A percentile compares a stretch with the other conserved stretches of the same genome.
phyloP scores from a whole-genome alignment of 768 basidiomycete genomes.

The Termitomyces sp. region DNA sequence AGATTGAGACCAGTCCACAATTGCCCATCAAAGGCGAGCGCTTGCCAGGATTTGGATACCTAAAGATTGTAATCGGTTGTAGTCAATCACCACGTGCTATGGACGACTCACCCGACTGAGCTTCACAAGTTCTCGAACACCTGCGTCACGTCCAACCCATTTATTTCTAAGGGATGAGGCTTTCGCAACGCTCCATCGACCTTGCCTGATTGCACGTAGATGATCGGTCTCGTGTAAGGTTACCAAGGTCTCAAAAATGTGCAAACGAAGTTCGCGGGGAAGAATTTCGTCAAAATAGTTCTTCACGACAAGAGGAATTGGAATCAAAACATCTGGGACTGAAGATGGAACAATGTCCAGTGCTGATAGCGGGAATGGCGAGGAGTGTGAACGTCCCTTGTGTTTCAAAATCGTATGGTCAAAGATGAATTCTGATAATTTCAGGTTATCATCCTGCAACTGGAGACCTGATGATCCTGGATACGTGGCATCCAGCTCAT shows the following conservation, averaged over 20 bases:
- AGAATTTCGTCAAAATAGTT: constrained; percentile 67
- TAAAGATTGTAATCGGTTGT: constrained; percentile 22
- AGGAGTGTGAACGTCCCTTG: constrained; percentile 61
- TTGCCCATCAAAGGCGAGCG: constrained; percentile 78
- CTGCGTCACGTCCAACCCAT: constrained; percentile 76
- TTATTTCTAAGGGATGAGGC: constrained; percentile 58
- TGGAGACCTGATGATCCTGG: constrained; percentile 8
- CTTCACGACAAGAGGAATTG: constrained; percentile 41
- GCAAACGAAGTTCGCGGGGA: constrained; percentile 66
- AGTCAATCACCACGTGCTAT: neutral
- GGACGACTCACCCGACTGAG: constrained; percentile 63
- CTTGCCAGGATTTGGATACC: constrained; percentile 77
- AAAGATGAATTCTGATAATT: constrained; percentile 1
- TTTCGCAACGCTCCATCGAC: constrained; percentile 55
- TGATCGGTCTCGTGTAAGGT: constrained; percentile 57
- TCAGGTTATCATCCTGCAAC: constrained; percentile 1
- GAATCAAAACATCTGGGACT: constrained; percentile 45
- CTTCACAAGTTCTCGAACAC: constrained; percentile 72
- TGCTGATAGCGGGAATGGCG: constrained; percentile 55
- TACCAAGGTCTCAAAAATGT: constrained; percentile 52
- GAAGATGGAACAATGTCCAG: constrained; percentile 53
- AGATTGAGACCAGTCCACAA: constrained; percentile 74
- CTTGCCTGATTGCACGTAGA: constrained; percentile 33
- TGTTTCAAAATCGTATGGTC: constrained; percentile 25
- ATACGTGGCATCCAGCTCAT: constrained; percentile 16